Evolutionary conservation across 2,329 filamentous ascomycete species (phyloP), one percentile per base, ranked within the genome.

Genomic region (Aspergillus sp.): DNA sequence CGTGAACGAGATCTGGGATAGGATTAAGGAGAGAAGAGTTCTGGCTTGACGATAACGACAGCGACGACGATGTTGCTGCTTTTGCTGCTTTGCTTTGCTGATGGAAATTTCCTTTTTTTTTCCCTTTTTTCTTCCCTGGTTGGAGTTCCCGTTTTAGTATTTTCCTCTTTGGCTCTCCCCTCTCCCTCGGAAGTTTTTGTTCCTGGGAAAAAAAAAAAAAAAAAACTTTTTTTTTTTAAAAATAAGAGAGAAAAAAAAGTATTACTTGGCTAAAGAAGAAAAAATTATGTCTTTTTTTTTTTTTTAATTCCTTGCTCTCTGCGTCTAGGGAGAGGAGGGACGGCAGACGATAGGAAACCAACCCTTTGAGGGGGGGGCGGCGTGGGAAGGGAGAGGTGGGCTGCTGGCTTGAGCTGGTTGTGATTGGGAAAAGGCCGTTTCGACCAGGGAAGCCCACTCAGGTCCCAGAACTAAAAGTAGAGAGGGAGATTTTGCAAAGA

Each of bases 101-200:
- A 60, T 60, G 30, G 54, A 58, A 58, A 54, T 56, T 55, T 55
- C 56, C 54, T 61, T 54, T 63, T 58, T 55, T 55, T 56, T 55
- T 48, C 48, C 45, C 50, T 54, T 61, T 48, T 48, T 55, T 49
- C 36, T 48, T 36, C 52, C 60, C 55, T 62, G 63, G 50, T 55
- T 49, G 56, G 60, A 52, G 49, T 55, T 62, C 61, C 54, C 60
- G 49, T 57, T 58, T 47, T 59, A 57, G 55, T 64, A 55, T 55
- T 59, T 63, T 61, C 57, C 59, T 61, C 62, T 62, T 58, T 55
- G 36, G 48, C 43, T 55, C 52, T 67, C 61, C 62, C 59, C 59
- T 65, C 62, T 63, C 61, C 59, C 65, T 68, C 63, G 63, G 65
- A 67, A 59, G 63, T 60, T 63, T 66, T 68, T 63, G 61, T 63